Evolutionary conservation across 2,329 filamentous ascomycete species (phyloP).

Genomic region (Paraconiothyrium sp.): DNA sequence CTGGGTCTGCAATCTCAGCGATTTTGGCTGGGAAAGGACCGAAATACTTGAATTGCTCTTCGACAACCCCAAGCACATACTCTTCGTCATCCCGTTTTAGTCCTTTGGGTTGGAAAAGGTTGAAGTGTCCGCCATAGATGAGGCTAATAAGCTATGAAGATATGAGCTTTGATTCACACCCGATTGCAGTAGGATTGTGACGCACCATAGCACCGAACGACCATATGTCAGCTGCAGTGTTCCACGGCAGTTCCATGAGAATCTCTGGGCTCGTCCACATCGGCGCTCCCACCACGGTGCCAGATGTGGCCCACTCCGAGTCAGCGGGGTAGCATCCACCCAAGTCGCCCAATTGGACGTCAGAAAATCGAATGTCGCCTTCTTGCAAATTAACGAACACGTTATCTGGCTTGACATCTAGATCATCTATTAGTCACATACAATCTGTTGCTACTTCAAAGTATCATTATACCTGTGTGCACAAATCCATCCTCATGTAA

Average conservation of each 20-base stretch:
- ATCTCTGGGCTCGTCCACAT: conserved; percentile 53
- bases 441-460: not conserved
- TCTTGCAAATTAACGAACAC: conserved; percentile 48
- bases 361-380: conserved; percentile 41
- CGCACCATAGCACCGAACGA: conserved; percentile 51
- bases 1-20: conserved; percentile 31
- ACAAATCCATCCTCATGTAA: conserved; percentile 40
- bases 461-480: conserved; percentile 30
- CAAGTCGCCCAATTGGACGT: conserved; percentile 48
- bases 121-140: conserved; percentile 36
- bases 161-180: not conserved
- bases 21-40: conserved; percentile 36
- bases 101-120: conserved; percentile 39
- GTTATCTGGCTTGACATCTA: conserved; percentile 51
- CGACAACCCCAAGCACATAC: conserved; percentile 34
- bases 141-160: conserved; percentile 37
- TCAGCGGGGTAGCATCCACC: conserved; percentile 39
- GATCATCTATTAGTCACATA: too few species aligned
- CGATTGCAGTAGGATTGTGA: conserved; percentile 12
- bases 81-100: conserved; percentile 25
- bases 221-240: conserved; percentile 53
- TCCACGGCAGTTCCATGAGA: conserved; percentile 40
- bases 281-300: conserved; percentile 45
- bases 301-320: conserved; percentile 31
- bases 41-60: conserved; percentile 34